Evolutionary conservation across 2,329 filamentous ascomycete genomes (phyloP), one percentile per base, ranked within the genome.

Genomic region (Botrytis porri): DNA sequence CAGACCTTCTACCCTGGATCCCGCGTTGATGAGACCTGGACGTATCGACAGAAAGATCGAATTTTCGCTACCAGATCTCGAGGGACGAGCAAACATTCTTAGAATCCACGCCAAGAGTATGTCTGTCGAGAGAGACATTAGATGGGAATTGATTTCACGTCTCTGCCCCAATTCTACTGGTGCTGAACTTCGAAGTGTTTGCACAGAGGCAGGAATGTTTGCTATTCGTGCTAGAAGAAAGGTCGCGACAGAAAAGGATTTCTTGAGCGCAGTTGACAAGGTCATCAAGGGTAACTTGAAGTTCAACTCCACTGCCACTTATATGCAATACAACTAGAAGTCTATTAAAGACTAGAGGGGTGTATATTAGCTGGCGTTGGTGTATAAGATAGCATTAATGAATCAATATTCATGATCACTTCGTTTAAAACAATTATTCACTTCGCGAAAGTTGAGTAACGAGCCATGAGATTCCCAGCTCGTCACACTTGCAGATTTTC

Each of bases 101-200:
- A 93, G 96, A 69, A 99, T 99, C 80, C 96, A 98, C 85, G 96
- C 96, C 80, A 99, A 98, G 92, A 97, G 93, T 82, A 99, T 99
- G 96, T 98, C 94, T 29, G 96, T 99, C 54, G 96, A 99, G 88
- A 90, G 96, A 70, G 96, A 99, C 81, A 99, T 99, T 80, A 90
- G 96, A 84, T 99, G 96, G 96, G 96, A 99, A 86, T 88, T 99
- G 77, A 98, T 99, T 81, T 98, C 95, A 32, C 92, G 96, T 79
- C 88, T 99, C 76, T 99, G 96, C 85, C 96, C 96, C 77, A 99
- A 99, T 84, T 93, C 95, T 70, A 99, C 96, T 0, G 96, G 96
- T 85, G 96, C 96, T 69, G 96, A 99, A 84, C 85, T 99, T 82
- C 90, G 96, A 80, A 97, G 94, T 85, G 96, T 99, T 75, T 97